Evolutionary conservation across 1,139 yeast genomes (phyloP), one percentile per base, ranked within the genome.

Genomic region (Geotrichum restrictum): DNA sequence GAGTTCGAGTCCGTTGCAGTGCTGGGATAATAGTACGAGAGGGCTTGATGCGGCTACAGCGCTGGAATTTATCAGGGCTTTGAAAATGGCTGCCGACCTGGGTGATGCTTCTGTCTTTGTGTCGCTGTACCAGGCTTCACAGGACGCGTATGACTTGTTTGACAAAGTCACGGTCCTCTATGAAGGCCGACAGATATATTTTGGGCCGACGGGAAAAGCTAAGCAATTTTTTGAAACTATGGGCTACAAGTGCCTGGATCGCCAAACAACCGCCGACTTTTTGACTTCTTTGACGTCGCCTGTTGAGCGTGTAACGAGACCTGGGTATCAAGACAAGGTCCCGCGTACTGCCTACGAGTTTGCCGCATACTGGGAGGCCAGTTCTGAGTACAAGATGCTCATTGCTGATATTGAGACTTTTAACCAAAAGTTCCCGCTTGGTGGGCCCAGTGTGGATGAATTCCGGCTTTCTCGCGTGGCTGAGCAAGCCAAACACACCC

Each of bases 221-320:
- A 82, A 78, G 60, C 71, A 72, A 40, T 85, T 74, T 68, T 85
- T 85, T 66, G 64, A 70, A 52, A 74, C 74, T 37, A 81, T 85
- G 86, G 94, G 94, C 40, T 85, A 80, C 67, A 75, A 75, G 13
- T 85, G 88, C 63, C 85, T 87, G 38, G 75, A 77, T 39, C 81
- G 95, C 68, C 89, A 85, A 71, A 84, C 95, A 6, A 83, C 93
- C 55, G 87, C 91, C n/a, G 96, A 88, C 66, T 88, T 79, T 68
- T 73, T 88, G 63, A 87, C 95, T 1, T 81, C 94, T 1, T 73
- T 87, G 49, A 85, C 95, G 1, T 82, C 83, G 61, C 91, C 95
- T 6, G 69, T 74, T 3, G 94, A 85, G 67, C 78, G 94, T 67
- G 68, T 72, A 13, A 68, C 78, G 5, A 69, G 69, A 54, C 66